Evolutionary conservation across 225 moss, liverwort and hornwort genomes (phyloP).

Genomic region (Physcomitrellopsis africana): DNA sequence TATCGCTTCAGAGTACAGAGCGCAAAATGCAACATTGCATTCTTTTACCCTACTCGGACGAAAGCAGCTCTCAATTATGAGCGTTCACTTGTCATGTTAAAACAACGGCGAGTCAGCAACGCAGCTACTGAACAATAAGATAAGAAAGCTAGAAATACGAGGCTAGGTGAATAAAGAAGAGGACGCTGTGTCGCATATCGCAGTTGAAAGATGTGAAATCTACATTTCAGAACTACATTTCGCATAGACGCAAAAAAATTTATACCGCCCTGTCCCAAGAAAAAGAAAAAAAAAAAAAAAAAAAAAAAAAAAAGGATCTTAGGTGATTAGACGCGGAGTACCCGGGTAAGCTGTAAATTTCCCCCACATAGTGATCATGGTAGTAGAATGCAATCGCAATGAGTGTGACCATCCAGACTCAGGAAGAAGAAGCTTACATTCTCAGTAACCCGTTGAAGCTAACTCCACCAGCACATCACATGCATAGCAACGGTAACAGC

Average conservation of each 20-base stretch:
- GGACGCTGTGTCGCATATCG: no score
- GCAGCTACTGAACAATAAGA: no score
- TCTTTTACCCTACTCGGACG: neutral
- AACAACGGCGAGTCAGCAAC: no score
- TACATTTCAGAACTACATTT: neutral
- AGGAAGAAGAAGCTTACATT: constrained; percentile 39
- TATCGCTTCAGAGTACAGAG: no score
- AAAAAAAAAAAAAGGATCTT: no score
- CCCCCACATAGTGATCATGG: neutral
- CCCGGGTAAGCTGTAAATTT: neutral
- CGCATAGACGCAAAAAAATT: neutral
- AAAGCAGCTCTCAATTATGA: neutral
- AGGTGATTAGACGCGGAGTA: neutral
- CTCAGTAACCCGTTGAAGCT: constrained; percentile 49
- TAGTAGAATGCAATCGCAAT: neutral
- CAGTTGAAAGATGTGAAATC: neutral
- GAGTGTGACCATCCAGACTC: neutral
- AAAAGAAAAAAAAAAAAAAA: no score
- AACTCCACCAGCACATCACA: constrained; percentile 66
- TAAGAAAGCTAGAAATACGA: no score
- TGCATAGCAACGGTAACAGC: constrained; percentile 51
- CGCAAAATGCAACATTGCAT: neutral
- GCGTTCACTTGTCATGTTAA: neutral
- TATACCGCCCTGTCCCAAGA: neutral
- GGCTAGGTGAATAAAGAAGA: no score